Conservation (phyloP, 176 grass and related monocot species). For the Hsuehochloa calcarea region DNA sequence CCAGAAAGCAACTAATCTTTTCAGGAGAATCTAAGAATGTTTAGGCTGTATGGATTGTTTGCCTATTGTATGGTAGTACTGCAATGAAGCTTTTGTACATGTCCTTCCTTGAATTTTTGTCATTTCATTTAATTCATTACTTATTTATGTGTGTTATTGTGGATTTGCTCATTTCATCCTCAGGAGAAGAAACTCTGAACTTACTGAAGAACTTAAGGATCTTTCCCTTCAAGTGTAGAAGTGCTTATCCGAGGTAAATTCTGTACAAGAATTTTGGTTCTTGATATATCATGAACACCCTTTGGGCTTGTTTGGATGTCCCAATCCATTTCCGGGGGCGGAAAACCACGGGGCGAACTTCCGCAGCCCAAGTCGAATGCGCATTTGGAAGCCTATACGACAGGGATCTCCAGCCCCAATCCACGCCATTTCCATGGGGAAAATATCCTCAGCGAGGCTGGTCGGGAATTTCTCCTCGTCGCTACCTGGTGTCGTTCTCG, state of each 20-base stretch:
- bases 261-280: neutral
- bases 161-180: slow-evolving; percentile 14
- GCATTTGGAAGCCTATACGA: too few relatives aligned
- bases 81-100: slow-evolving; percentile 2
- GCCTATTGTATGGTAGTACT: neutral
- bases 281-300: neutral
- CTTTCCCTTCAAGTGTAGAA: slow-evolving; percentile 38
- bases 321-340: too few relatives aligned
- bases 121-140: neutral
- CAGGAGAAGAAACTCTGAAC: slow-evolving; percentile 39
- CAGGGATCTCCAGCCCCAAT: too few relatives aligned
- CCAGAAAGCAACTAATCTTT: neutral
- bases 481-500: too few relatives aligned
- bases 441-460: too few relatives aligned
- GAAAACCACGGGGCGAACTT: too few relatives aligned
- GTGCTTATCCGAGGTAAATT: slow-evolving; percentile 39
- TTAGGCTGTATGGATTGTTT: slow-evolving; percentile 9
- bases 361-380: too few relatives aligned
- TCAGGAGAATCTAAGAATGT: neutral
- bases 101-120: neutral
- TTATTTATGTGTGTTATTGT: slow-evolving; percentile 19
- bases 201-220: slow-evolving; percentile 46
- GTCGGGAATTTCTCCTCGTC: too few relatives aligned
- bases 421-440: too few relatives aligned
- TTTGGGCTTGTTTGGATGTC: too few relatives aligned